These are phyloP conservation scores for Lentinula sp. DNA, from an alignment of 768 basidiomycete species.

Conservation along the genomic window DNA sequence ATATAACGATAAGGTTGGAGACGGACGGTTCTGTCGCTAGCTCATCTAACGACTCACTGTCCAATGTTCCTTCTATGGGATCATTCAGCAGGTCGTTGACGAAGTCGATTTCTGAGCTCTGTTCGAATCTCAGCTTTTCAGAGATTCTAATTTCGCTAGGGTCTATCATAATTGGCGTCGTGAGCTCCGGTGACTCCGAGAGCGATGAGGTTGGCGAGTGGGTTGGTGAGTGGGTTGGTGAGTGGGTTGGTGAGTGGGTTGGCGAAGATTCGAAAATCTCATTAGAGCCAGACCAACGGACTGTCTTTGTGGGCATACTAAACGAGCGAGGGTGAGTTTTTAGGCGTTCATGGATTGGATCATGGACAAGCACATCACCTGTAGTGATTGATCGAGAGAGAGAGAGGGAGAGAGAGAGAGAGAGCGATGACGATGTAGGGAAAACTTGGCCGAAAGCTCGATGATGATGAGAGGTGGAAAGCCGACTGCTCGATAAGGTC, in stretches of 20 bases:
- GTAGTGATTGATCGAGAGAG: background rate
- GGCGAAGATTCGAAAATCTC: background rate
- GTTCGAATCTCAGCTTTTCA: background rate
- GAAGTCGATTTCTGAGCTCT: background rate
- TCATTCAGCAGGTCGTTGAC: background rate
- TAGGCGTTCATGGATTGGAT: background rate
- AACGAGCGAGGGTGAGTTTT: background rate
- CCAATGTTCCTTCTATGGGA: background rate
- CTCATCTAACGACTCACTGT: background rate
- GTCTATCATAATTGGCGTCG: background rate
- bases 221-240: background rate
- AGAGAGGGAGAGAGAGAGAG: too few relatives aligned
- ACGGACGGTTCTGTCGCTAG: background rate
- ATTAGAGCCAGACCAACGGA: background rate
- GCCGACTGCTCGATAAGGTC: background rate
- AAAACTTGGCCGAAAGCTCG: too few relatives aligned
- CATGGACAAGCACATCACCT: background rate
- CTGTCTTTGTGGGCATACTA: background rate
- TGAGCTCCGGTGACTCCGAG: too few relatives aligned
- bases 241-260: background rate
- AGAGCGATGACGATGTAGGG: too few relatives aligned
- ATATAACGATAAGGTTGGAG: background rate
- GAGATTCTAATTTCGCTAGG: background rate
- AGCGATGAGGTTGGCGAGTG: background rate
- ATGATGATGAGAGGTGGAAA: background rate